Base-by-base conservation (phyloP, 1,284 basidiomycete genomes). In the Rhodotorula sp. region DNA sequence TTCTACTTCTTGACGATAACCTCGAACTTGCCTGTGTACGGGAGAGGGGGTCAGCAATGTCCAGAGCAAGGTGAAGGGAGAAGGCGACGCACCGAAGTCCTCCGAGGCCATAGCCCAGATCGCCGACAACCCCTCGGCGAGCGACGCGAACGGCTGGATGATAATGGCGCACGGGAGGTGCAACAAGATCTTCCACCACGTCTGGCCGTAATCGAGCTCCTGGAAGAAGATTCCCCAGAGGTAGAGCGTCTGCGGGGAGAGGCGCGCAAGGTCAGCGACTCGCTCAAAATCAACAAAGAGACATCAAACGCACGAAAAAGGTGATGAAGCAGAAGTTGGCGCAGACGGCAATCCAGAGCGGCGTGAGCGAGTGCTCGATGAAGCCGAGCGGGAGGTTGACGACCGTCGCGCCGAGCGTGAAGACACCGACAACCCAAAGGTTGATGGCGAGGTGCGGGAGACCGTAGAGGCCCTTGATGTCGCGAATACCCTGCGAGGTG, bases 381-480 rank as follows among this genome's bases (percentile, higher is more conserved):
- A 78, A 74, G n/a, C 77, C 73, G 70, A 83, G 82, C 21, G 80
- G 80, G 56, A 83, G 78, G 78, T 83, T 83, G 80, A 83, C 78
- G 74, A 82, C 73, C 51, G 82, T 83, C 9, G 80, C 82, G 34
- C 80, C 81, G 64, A 83, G 77, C 60, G 81, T 82, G 67, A 83
- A 82, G 61, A 83, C 81, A 71, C 82, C 82, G 61, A 82, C 81
- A 10, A 80, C 81, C 81, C 81, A 83, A 29, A 83, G 68, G 77
- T 83, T 83, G 79, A 82, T 81, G 56, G 82, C 82, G 46, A 83
- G 77, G 76, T 82, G 78, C 7, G 82, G 82, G 27, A 83, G 74
- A 66, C 80, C 79, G 78, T 82, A 82, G 37, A 81, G 75, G 32
- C 78, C 78, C 71, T 80, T 78, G 72, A 81, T 80, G 57, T 78